Evolutionary conservation across 306 rosid genomes (phyloP).

Genomic region (Alnus glutinosa): DNA sequence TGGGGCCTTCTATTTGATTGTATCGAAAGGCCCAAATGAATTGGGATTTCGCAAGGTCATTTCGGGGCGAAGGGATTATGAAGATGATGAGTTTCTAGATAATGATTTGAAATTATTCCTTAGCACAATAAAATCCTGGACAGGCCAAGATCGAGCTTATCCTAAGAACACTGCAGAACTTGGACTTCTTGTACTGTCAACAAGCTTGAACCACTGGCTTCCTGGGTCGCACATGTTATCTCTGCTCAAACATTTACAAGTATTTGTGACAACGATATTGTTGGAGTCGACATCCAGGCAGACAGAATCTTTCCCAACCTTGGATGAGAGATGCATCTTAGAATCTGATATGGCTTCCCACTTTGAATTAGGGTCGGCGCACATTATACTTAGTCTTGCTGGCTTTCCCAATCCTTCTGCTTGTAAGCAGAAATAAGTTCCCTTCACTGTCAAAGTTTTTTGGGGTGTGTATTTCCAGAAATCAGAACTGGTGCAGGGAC

Average conservation of each 20-base stretch:
- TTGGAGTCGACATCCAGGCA: constrained; percentile 71
- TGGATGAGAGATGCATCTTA: constrained; percentile 67
- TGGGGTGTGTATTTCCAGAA: constrained; percentile 60
- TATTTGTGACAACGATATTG: constrained; percentile 56
- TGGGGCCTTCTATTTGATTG: no score
- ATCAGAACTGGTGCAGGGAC: constrained; percentile 57
- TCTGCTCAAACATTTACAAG: constrained; percentile 66
- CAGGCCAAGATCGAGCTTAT: constrained; percentile 17
- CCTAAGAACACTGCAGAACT: constrained; percentile 6
- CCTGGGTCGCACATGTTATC: constrained; percentile 59
- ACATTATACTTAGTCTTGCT: constrained; percentile 48
- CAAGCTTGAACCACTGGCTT: constrained; percentile 86
- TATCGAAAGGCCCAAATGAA: no score
- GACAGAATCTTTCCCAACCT: constrained; percentile 34
- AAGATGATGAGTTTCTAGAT: no score
- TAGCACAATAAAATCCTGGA: neutral
- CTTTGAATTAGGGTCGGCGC: constrained; percentile 43
- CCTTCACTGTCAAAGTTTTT: constrained; percentile 50
- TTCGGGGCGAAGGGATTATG: no score
- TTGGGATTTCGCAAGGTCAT: no score
- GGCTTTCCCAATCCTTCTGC: constrained; percentile 45
- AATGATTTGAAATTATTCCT: no score
- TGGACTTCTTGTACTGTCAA: constrained; percentile 51
- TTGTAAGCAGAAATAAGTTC: constrained; percentile 71
- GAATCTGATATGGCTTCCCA: constrained; percentile 84